Evolutionary conservation across 2,329 filamentous ascomycete species (phyloP), one percentile per base, ranked within the genome.

Genomic region (Ophiosphaerella korrae): DNA sequence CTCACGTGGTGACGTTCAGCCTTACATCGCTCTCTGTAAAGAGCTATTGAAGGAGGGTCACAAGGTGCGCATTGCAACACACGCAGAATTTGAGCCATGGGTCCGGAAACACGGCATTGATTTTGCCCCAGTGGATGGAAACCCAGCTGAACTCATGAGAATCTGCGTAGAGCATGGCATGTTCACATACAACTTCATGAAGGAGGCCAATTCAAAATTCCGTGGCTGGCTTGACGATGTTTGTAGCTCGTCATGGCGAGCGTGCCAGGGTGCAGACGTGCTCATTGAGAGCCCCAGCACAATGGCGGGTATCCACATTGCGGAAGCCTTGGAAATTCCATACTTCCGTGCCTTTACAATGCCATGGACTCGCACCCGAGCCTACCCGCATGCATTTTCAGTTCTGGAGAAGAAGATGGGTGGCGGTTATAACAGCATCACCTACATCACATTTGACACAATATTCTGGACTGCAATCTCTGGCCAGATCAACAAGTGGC

Each of bases 311-410:
- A 96, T 99, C 46, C 94, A 99, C 72, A 96, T 99, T 60, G 94
- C 94, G 1, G 94, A 99, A 75, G 91, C 92, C 21, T 81, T 99
- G 2, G 82, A 85, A 12, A 95, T 99, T 38, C 94, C 94, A 0
- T 99, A 99, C 73, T 97, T 97, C 78, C 86, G 94, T 48, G 93
- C 92, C 0, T 99, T 99, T 70, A 96, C 92, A 14, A 99, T 99
- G 94, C 94, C 94, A 0, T 99, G 94, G 94, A 96, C 94, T 0
- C 86, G 92, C 42, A 99, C 94, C 13, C 83, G 94, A 45, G 92
- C 93, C 0, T 99, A 99, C 65, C 94, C 94, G 2, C 94, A 99
- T 74, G 94, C 94, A 0, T 99, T 99, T 74, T 88, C 93, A 23
- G 92, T 95, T 55, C 89, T 92, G 1, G 90, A 95, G 55, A 87